Evolutionary conservation across 345 rosid species (phyloP).

Genomic region (Bruguiera gymnorhiza): DNA sequence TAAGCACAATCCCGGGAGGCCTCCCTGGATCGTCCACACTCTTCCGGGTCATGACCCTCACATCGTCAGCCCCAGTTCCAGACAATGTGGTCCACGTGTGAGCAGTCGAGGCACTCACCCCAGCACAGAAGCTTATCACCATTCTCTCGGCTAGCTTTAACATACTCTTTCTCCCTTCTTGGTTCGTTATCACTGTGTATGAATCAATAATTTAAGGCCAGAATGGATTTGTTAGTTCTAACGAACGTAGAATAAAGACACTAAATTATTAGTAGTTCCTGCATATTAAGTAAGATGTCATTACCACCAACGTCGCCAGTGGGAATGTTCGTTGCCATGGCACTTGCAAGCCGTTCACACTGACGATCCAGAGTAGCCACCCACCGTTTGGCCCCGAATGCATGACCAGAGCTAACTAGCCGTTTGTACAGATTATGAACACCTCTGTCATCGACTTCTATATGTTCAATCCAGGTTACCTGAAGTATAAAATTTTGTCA

Average conservation of each 20-base stretch:
- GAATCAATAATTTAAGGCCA: neutral
- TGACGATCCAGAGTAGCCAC: constrained; percentile 72
- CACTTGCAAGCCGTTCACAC: constrained; percentile 74
- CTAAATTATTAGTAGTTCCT: neutral
- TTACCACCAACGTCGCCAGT: constrained; percentile 54
- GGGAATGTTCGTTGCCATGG: constrained; percentile 53
- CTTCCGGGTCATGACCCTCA: constrained; percentile 76
- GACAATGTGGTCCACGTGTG: constrained; percentile 66
- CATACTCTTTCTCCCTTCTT: constrained; percentile 69
- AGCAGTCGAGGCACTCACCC: constrained; percentile 66
- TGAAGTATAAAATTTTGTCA: constrained; percentile 11
- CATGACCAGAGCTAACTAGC: constrained; percentile 59
- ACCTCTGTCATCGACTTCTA: constrained; percentile 78
- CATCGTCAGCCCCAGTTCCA: constrained; percentile 65
- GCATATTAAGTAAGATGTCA: neutral
- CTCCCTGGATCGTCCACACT: constrained; percentile 77
- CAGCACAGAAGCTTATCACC: constrained; percentile 70
- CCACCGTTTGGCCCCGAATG: constrained; percentile 93
- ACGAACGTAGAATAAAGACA: too few species aligned
- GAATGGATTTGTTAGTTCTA: too few species aligned
- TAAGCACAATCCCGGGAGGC: constrained; percentile 75
- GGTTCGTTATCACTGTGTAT: constrained; percentile 52
- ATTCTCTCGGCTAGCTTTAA: constrained; percentile 78
- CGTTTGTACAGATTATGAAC: constrained; percentile 59
- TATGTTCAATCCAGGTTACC: constrained; percentile 96